Conservation (phyloP, 805 yeast genomes). For the Starmera quercuum region DNA sequence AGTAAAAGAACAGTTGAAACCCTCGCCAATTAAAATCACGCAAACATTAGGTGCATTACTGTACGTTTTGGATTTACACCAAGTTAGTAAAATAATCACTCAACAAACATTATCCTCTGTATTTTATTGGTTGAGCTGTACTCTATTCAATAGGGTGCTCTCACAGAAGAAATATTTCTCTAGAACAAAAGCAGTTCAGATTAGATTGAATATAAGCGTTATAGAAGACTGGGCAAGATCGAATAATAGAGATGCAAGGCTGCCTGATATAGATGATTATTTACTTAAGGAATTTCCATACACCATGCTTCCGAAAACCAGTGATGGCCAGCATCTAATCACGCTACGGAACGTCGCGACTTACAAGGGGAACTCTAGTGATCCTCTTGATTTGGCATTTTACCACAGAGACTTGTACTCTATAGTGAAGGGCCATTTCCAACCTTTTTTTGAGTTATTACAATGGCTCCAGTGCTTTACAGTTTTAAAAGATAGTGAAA, state of each 20-base stretch:
- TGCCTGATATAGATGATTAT: slow-evolving; percentile 28
- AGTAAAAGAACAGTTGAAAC: slow-evolving; percentile 68
- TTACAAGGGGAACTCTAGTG: slow-evolving; percentile 16
- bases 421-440: slow-evolving; percentile 59
- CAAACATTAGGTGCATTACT: slow-evolving; percentile 85
- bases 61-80: slow-evolving; percentile 75
- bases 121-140: slow-evolving; percentile 67
- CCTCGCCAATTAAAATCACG: slow-evolving; percentile 80
- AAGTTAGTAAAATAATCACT: slow-evolving; percentile 69
- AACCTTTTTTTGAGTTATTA: slow-evolving; percentile 68
- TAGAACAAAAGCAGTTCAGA: slow-evolving; percentile 82
- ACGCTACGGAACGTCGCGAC: slow-evolving; percentile 5
- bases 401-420: slow-evolving; percentile 58
- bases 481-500: slow-evolving; percentile 57
- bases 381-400: slow-evolving; percentile 45
- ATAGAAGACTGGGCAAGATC: slow-evolving; percentile 88
- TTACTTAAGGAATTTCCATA: slow-evolving; percentile 31
- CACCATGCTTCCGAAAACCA: slow-evolving; percentile 24
- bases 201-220: slow-evolving; percentile 76
- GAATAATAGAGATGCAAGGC: slow-evolving; percentile 19
- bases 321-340: background rate
- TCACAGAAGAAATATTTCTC: slow-evolving; percentile 64
- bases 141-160: slow-evolving; percentile 66
- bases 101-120: slow-evolving; percentile 75
- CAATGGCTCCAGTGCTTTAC: slow-evolving; percentile 91